phyloP scores from a whole-genome alignment of 2,329 filamentous ascomycete genomes.

The Alternaria ventricosa region DNA sequence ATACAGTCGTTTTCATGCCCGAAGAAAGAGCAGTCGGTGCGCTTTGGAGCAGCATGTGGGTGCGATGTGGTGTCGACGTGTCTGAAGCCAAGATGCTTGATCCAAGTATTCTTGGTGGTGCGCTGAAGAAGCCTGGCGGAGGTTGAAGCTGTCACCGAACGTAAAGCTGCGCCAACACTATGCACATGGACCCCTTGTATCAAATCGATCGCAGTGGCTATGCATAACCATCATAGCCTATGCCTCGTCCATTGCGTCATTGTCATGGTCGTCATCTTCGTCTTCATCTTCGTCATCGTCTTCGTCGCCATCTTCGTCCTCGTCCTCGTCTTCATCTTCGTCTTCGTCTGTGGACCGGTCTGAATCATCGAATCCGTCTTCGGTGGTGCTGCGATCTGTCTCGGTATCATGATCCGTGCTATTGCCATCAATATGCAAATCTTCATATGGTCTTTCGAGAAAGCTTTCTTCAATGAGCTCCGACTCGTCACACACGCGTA shows the following conservation, averaged over 20 bases:
- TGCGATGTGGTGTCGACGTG: slow-evolving; percentile 41
- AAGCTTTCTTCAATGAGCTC: neutral
- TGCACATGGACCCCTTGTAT: neutral
- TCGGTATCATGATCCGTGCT: neutral
- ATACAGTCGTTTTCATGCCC: slow-evolving; percentile 46
- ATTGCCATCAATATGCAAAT: neutral
- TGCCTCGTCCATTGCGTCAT: neutral
- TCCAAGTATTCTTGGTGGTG: slow-evolving; percentile 34
- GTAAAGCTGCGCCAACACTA: neutral
- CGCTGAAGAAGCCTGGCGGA: slow-evolving; percentile 35
- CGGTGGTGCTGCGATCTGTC: neutral
- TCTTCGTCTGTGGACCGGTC: neutral
- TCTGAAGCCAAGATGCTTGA: slow-evolving; percentile 39
- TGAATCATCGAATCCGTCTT: neutral
- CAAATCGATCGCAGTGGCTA: neutral
- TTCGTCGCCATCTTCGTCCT: neutral
- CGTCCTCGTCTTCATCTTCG: too few relatives aligned
- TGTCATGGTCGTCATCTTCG: neutral
- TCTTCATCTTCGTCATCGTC: neutral
- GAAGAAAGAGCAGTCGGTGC: slow-evolving; percentile 43
- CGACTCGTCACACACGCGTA: neutral
- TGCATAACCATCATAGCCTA: too few relatives aligned
- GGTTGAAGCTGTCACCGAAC: slow-evolving; percentile 8
- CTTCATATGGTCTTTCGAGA: neutral
- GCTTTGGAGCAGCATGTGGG: slow-evolving; percentile 45